These are phyloP conservation scores for Geotrichum restrictum DNA, from an alignment of 1,139 yeast genomes.

Conservation along the genomic window DNA sequence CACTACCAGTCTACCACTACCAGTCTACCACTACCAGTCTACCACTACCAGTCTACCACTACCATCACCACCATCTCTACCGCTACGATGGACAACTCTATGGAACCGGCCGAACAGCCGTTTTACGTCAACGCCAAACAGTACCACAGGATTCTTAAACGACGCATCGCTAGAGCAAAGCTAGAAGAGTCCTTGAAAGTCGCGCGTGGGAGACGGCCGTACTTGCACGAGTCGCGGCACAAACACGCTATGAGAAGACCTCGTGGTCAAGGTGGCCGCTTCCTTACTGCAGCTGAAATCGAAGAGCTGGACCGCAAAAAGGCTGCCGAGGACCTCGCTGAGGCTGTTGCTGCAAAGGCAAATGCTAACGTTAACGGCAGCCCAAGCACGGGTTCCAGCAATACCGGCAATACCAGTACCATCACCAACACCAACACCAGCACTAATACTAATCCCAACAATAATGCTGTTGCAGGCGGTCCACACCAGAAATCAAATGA, in stretches of 20 bases:
- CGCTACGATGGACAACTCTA: conserved; percentile 21
- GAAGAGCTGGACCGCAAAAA: conserved; percentile 72
- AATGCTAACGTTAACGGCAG: too few species aligned
- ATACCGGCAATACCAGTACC: not conserved
- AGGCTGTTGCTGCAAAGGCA: not conserved
- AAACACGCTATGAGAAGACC: conserved; percentile 99
- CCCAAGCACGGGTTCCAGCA: not conserved
- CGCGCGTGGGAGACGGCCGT: conserved; percentile 88
- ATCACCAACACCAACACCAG: not conserved
- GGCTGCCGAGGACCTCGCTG: conserved; percentile 31
- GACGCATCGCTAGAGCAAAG: conserved; percentile 90
- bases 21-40: too few species aligned
- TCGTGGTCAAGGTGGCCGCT: conserved; percentile 97
- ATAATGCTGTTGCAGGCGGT: too few species aligned
- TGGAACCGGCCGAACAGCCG: conserved; percentile 66
- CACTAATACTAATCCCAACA: too few species aligned
- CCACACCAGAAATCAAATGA: too few species aligned
- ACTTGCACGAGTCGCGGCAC: conserved; percentile 93
- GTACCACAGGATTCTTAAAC: conserved; percentile 86
- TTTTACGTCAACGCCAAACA: conserved; percentile 97
- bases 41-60: too few species aligned
- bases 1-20: too few species aligned
- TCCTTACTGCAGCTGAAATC: conserved; percentile 92
- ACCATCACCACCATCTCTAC: too few species aligned
- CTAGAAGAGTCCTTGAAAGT: conserved; percentile 83